phyloP scores from a whole-genome alignment of 1,284 basidiomycete genomes.

The Thelephora terrestris region DNA sequence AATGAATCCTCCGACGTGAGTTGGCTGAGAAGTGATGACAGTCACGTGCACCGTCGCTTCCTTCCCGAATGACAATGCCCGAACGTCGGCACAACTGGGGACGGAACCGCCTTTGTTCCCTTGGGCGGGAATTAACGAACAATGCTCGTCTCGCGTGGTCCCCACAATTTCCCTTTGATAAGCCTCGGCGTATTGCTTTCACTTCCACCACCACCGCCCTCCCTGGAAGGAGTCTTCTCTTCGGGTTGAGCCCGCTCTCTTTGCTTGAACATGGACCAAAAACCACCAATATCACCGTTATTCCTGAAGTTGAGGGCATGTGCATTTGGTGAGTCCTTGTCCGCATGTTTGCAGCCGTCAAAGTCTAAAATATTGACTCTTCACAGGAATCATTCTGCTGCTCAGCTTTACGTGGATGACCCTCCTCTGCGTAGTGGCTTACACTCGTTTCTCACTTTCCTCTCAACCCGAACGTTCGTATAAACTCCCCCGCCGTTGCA shows the following conservation, averaged over 20 bases:
- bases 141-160: too few species aligned
- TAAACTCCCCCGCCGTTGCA: not conserved
- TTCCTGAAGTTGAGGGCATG: constrained; percentile 31
- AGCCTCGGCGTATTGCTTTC: too few species aligned
- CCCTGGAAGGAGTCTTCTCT: too few species aligned
- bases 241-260: too few species aligned
- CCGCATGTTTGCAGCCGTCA: not conserved
- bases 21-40: too few species aligned
- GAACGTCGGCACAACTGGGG: too few species aligned
- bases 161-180: too few species aligned
- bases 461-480: constrained; percentile 30
- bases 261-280: too few species aligned
- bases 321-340: constrained; percentile 29
- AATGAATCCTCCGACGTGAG: too few species aligned
- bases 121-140: too few species aligned
- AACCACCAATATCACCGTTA: constrained; percentile 16
- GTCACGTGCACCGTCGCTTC: not conserved
- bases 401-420: constrained; percentile 33
- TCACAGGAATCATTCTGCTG: constrained; percentile 27
- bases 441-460: constrained; percentile 29
- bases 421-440: constrained; percentile 31
- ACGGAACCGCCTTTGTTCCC: too few species aligned
- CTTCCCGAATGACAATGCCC: not conserved
- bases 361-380: not conserved
- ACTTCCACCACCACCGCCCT: too few species aligned